A percentile compares a stretch with the other conserved stretches of the same genome.
Conservation (phyloP, 2,329 filamentous ascomycete genomes). For the Ampelomyces quisqualis region DNA sequence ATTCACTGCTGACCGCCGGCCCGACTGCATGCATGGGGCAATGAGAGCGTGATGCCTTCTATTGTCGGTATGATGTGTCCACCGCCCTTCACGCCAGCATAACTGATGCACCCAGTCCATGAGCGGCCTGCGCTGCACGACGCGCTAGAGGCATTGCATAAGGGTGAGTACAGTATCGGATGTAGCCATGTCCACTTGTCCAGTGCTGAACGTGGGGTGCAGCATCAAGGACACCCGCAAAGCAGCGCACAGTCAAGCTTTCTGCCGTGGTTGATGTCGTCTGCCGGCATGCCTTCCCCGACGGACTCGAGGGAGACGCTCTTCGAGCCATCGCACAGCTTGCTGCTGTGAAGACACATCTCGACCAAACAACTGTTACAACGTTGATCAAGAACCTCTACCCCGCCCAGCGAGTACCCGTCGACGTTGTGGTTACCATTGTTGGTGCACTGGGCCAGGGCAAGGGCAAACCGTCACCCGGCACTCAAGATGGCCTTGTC, state of each 20-base stretch:
- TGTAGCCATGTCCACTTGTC: conserved; percentile 15
- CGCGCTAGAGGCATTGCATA: conserved; percentile 41
- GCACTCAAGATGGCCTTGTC: conserved; percentile 69
- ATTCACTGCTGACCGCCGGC: conserved; percentile 26
- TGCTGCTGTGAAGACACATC: conserved; percentile 63
- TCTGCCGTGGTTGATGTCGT: conserved; percentile 65
- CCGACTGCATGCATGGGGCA: conserved; percentile 25
- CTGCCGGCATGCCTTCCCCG: conserved; percentile 63
- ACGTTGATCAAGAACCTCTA: conserved; percentile 73
- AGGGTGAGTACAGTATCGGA: conserved; percentile 33
- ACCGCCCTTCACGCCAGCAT: conserved; percentile 5
- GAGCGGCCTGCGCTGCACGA: conserved; percentile 35
- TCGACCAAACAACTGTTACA: conserved; percentile 74
- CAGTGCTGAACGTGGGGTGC: conserved; percentile 24
- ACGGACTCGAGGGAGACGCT: conserved; percentile 63
- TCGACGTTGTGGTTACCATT: conserved; percentile 63
- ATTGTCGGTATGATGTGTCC: conserved; percentile 26
- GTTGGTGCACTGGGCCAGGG: conserved; percentile 77
- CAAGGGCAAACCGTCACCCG: conserved; percentile 69
- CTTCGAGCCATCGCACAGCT: conserved; percentile 67
- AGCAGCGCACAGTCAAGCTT: conserved; percentile 64
- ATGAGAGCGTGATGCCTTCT: conserved; percentile 35
- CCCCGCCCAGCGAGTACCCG: conserved; percentile 64
- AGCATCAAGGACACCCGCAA: conserved; percentile 56
- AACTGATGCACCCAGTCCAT: conserved; percentile 32